Evolutionary conservation across 2,329 filamentous ascomycete genomes (phyloP), one percentile per base, ranked within the genome.

Genomic region (Cryphonectria parasitica): DNA sequence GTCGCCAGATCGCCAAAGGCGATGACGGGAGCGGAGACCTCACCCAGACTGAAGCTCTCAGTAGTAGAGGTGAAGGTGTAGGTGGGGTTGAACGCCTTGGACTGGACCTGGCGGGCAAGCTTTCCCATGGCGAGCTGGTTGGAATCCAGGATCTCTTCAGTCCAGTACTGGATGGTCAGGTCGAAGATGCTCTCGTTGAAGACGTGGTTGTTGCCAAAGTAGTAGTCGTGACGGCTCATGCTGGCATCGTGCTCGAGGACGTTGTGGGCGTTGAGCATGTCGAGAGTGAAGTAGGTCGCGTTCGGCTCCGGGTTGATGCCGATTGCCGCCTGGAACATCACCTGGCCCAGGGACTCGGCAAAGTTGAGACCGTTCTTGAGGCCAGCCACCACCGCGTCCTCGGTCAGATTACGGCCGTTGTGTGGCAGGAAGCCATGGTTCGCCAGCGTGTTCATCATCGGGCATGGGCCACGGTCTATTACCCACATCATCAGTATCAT

Each of bases 131-230:
- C 85, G 2, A 84, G 75, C 77, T 82, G 81, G 3, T 81, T 69
- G 1, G 82, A 76, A 31, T 80, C 77, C 41, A 88, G 74, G 25
- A 79, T 76, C 3, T 80, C 75, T 0, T 69, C 78, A 0, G 81
- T 84, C 83, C 85, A 89, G 77, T 83, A 88, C 5, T 74, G 70
- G 54, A 74, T 78, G 0, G 82, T 82, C 69, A 82, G 76, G 66
- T 84, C 81, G 75, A 88, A 89, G 72, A 87, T 76, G 2, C 80
- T 82, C 67, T 83, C 78, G 77, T 88, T 87, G 79, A 89, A 88
- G 69, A 82, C 69, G 73, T 85, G 81, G 73, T 84, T 84, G 76
- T 84, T 83, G 31, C 86, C 86, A 67, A 86, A 82, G 79, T 78
- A 84, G 11, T 81, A 83, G 71, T 88, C 86, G 1, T 79, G 74